phyloP scores from a whole-genome alignment of 345 rosid genomes.

The Cardamine occulta region DNA sequence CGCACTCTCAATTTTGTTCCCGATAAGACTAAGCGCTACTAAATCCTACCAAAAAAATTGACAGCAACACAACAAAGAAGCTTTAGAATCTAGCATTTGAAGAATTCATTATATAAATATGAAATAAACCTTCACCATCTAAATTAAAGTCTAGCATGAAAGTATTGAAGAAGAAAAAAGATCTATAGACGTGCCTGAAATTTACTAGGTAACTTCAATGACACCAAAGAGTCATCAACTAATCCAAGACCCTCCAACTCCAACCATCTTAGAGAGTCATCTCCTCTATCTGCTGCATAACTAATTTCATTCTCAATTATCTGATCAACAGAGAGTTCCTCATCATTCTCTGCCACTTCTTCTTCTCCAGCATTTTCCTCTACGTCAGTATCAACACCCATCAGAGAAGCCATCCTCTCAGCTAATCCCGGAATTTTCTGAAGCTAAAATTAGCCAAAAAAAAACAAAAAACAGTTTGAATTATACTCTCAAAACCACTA shows the following conservation, averaged over 20 bases:
- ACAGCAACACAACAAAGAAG: conserved; percentile 17
- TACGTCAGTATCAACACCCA: conserved; percentile 71
- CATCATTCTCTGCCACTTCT: conserved; percentile 34
- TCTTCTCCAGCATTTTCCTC: conserved; percentile 34
- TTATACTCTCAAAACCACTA: not conserved
- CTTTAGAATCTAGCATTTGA: conserved; percentile 23
- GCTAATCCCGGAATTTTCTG: conserved; percentile 87
- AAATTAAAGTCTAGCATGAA: not conserved
- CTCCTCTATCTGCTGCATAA: conserved; percentile 55
- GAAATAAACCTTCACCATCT: not conserved
- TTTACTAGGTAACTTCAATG: conserved; percentile 61
- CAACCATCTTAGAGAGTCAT: conserved; percentile 68
- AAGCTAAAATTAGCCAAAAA: conserved; percentile 60
- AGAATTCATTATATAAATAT: not conserved
- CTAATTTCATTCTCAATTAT: conserved; percentile 55
- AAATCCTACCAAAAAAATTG: conserved; percentile 58
- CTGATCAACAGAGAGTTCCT: conserved; percentile 51
- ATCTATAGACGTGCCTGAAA: conserved; percentile 56
- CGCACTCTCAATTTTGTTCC: conserved; percentile 66
- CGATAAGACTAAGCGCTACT: conserved; percentile 76
- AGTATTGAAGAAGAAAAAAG: not conserved
- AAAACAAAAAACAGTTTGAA: not conserved
- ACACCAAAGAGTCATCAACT: conserved; percentile 58
- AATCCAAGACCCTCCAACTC: conserved; percentile 83
- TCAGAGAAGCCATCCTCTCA: conserved; percentile 86